Percentiles rank a stretch among this genome's conserved stretches.
Evolutionary conservation across 139 green algal genomes (phyloP).

Genomic region (Raphidocelis subcapitata): DNA sequence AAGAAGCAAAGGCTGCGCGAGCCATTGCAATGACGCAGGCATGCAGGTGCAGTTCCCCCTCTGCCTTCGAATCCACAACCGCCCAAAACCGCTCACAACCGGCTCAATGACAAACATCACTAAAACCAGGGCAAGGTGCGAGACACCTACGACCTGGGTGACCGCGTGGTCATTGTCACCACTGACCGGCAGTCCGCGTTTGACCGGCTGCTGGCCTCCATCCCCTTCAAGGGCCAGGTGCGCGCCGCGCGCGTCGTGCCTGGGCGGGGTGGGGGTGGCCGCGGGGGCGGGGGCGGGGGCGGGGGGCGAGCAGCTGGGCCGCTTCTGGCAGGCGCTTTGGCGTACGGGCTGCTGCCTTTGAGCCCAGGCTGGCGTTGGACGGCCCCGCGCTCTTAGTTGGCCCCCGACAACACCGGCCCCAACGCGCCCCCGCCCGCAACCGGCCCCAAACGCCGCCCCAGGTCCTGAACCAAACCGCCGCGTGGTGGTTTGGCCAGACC

Average conservation of each 20-base stretch:
- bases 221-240: constrained; percentile 95
- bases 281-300: too few species aligned
- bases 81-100: not conserved
- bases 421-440: too few species aligned
- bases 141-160: constrained; percentile 91
- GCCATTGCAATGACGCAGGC: too few species aligned
- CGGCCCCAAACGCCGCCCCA: too few species aligned
- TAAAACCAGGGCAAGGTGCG: constrained; percentile 89
- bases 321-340: too few species aligned
- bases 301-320: too few species aligned
- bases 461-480: constrained; percentile 94
- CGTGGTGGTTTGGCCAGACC: constrained; percentile 95
- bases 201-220: constrained; percentile 88
- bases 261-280: not conserved
- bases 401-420: too few species aligned
- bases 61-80: too few species aligned
- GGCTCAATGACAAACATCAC: not conserved
- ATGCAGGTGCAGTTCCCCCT: too few species aligned
- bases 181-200: constrained; percentile 97
- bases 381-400: too few species aligned
- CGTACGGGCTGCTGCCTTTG: too few species aligned
- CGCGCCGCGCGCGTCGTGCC: not conserved
- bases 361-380: not conserved
- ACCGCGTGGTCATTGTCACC: constrained; percentile 92
- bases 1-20: too few species aligned